Base-by-base conservation (phyloP, 73 alveolate species). In the Paramecium caudatum region DNA sequence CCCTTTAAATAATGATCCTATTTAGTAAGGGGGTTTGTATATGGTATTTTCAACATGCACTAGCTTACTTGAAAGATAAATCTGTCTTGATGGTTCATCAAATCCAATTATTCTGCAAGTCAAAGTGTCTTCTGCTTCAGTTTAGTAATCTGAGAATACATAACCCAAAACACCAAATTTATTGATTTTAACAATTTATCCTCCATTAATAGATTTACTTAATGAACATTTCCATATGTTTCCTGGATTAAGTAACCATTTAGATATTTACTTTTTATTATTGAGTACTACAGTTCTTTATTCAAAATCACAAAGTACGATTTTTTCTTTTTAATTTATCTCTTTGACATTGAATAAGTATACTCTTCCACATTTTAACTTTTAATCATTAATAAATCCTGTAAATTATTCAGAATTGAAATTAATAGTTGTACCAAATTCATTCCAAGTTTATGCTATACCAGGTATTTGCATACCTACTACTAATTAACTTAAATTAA, bases 41-140 rank as follows among this genome's bases (percentile, higher is more conserved):
- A 15, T 68, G 15, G 27, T 37, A 15, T 37, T 37, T 9, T 68
- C 50, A 8, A 68, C 8, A 68, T 68, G 84, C 37, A 32, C 47
- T 16, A 32, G n/a, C 34, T 68, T 68, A 33, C 61, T 68, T 3
- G 84, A 68, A 1, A 68, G 17, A 68, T 68, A 68, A 12, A 68
- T 68, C 19, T 34, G 4, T 68, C 84, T 68, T 68, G 84, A 68
- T 25, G 47, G 47, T 30, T 68, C 84, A 68, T 68, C 84, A 68
- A 68, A 68, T 34, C 84, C 50, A 34, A 68, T 68, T 32, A 68
- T 68, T 68, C 50, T 68, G 19, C 61, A 32, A 8, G 15, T 25
- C 12, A 34, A 1, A 30, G 10, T 68, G 25, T 68, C 34, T 10
- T 68, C 84, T 37, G 25, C 10, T 68, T 32, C 47, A 30, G 19